These are phyloP conservation scores for Sequoia sempervirens DNA, from an alignment of 75 land plant species.

Conservation along the genomic window DNA sequence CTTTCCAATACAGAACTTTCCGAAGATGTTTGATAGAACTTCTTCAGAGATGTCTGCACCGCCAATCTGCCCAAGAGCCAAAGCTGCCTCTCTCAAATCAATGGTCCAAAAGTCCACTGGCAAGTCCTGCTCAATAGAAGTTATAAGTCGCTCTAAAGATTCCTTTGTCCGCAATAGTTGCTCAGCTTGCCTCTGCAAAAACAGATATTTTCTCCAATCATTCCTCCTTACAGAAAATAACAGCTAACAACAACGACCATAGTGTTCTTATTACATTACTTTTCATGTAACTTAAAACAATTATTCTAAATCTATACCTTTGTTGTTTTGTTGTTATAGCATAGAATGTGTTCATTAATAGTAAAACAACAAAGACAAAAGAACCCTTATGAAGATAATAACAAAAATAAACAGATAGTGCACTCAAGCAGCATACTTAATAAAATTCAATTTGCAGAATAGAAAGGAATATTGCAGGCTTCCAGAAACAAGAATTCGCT, in stretches of 20 bases:
- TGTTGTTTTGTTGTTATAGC: background rate
- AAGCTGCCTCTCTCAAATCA: slow-evolving; percentile 79
- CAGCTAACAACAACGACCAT: background rate
- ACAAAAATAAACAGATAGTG: background rate
- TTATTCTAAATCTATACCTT: background rate
- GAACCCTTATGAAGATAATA: background rate
- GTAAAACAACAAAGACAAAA: background rate
- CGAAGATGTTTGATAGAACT: slow-evolving; percentile 78
- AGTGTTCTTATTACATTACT: background rate
- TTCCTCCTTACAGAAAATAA: background rate
- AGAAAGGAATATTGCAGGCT: background rate
- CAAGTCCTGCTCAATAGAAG: slow-evolving; percentile 53
- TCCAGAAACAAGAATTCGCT: background rate
- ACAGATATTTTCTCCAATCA: slow-evolving; percentile 3
- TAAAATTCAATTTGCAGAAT: background rate
- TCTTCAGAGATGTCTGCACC: slow-evolving; percentile 92
- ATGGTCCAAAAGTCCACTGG: slow-evolving; percentile 94
- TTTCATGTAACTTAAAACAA: background rate
- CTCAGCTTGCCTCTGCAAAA: slow-evolving; percentile 78
- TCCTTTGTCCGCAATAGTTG: slow-evolving; percentile 74
- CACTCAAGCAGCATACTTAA: background rate
- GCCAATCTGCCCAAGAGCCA: slow-evolving; percentile 81
- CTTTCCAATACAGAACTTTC: slow-evolving; percentile 94
- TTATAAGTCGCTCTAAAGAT: slow-evolving; percentile 52
- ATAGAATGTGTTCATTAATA: background rate